A percentile compares a stretch with the other conserved stretches of the same genome.
Evolutionary conservation across 2,329 filamentous ascomycete genomes (phyloP).

Genomic region (Trichophyton verrucosum): DNA sequence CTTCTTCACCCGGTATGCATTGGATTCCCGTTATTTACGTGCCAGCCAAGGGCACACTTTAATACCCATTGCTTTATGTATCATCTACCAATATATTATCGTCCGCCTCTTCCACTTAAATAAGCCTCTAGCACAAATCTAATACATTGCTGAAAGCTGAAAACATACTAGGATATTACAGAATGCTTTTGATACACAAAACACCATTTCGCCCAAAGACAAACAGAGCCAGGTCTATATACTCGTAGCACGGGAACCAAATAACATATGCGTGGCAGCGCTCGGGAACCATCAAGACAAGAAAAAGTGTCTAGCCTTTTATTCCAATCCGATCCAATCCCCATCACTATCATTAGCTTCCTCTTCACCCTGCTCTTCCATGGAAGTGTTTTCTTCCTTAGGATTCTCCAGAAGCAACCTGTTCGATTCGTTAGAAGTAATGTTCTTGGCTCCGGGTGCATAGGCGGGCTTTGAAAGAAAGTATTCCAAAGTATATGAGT

Average conservation of each 20-base stretch:
- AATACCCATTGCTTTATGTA: not conserved
- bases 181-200: not conserved
- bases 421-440: constrained; percentile 14
- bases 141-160: not conserved
- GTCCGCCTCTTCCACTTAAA: not conserved
- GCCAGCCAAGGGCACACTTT: not conserved
- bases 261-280: not conserved
- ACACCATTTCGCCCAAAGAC: not conserved
- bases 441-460: not conserved
- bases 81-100: not conserved
- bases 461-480: constrained; percentile 44
- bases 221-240: not conserved
- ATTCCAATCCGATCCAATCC: constrained; percentile 45
- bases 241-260: not conserved
- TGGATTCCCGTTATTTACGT: not conserved
- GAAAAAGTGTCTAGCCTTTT: constrained; percentile 18
- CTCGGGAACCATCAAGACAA: not conserved
- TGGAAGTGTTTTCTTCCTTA: constrained; percentile 18
- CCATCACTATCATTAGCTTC: constrained; percentile 30
- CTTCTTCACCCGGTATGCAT: not conserved
- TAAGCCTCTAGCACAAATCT: not conserved
- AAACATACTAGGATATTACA: not conserved
- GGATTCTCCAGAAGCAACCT: not conserved
- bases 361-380: constrained; percentile 20
- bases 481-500: constrained; percentile 80